Conservation (phyloP, 169 alveolate genomes). For the Plasmodium cynomolgi region DNA sequence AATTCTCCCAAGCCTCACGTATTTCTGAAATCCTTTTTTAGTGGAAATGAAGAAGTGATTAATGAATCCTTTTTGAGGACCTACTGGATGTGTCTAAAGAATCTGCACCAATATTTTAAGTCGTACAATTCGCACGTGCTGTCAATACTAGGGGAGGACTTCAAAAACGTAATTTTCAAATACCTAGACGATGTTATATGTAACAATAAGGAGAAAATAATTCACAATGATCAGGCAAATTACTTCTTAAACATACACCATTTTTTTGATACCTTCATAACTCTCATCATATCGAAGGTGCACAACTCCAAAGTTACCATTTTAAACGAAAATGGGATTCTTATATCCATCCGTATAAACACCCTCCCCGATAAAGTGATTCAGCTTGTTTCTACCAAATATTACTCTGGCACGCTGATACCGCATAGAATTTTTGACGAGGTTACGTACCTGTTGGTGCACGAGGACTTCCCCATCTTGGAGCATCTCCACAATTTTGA, state of each 20-base stretch:
- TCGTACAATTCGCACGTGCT: conserved; percentile 44
- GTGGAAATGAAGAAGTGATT: conserved; percentile 33
- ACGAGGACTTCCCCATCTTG: conserved; percentile 21
- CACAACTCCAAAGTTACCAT: conserved; percentile 42
- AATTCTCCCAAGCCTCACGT: conserved; percentile 33
- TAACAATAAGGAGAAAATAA: conserved; percentile 8
- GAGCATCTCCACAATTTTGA: conserved; percentile 19
- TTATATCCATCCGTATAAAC: conserved; percentile 41
- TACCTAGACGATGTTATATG: conserved; percentile 61
- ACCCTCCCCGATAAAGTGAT: conserved; percentile 31
- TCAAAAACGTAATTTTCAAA: conserved; percentile 30
- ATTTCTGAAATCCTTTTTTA: conserved; percentile 17
- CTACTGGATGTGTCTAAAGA: conserved; percentile 71
- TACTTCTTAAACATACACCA: conserved; percentile 57
- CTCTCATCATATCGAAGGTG: conserved; percentile 53
- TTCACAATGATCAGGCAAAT: conserved; percentile 33
- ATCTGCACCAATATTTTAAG: conserved; percentile 39
- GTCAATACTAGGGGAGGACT: conserved; percentile 37
- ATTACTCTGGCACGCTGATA: conserved; percentile 54
- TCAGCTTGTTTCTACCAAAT: conserved; percentile 64
- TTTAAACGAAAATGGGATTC: conserved; percentile 71
- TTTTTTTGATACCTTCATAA: conserved; percentile 51
- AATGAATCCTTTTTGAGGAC: conserved; percentile 40
- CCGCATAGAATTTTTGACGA: conserved; percentile 52
- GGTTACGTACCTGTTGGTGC: conserved; percentile 26